Evolutionary conservation across 768 basidiomycete species (phyloP).

Genomic region (Chlorophyllum brunneum): DNA sequence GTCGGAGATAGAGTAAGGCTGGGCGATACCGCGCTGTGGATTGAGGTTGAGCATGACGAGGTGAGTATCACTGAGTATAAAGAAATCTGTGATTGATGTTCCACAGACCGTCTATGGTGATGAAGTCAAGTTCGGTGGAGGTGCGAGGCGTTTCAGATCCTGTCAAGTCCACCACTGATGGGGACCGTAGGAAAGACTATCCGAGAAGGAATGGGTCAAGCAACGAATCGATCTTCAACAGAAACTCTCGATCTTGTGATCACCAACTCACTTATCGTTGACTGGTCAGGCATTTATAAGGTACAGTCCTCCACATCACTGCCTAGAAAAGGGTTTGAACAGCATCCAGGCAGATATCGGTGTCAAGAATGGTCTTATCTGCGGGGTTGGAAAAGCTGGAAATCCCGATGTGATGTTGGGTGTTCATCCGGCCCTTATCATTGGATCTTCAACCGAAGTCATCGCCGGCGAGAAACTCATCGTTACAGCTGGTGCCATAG

Average conservation of each 20-base stretch:
- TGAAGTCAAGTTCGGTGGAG: slow-evolving; percentile 97
- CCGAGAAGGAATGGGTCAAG: slow-evolving; percentile 96
- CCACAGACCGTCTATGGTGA: slow-evolving; percentile 84
- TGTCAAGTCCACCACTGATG: slow-evolving; percentile 6
- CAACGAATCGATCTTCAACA: slow-evolving; percentile 59
- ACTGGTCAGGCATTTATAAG: slow-evolving; percentile 96
- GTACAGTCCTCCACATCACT: slow-evolving; percentile 30
- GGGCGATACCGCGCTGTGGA: slow-evolving; percentile 88
- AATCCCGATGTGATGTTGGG: slow-evolving; percentile 91
- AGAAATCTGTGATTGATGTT: neutral
- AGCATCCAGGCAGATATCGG: slow-evolving; percentile 85
- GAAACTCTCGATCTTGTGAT: slow-evolving; percentile 89
- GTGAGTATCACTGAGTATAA: slow-evolving; percentile 30
- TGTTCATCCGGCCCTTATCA: slow-evolving; percentile 66
- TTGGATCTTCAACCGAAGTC: slow-evolving; percentile 92
- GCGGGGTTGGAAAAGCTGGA: slow-evolving; percentile 93
- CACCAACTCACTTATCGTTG: slow-evolving; percentile 91
- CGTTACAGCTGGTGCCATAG: slow-evolving; percentile 89
- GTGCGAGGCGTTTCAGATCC: slow-evolving; percentile 29
- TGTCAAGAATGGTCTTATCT: slow-evolving; percentile 76
- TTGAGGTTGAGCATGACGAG: slow-evolving; percentile 86
- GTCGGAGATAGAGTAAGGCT: slow-evolving; percentile 84
- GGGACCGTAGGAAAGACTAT: slow-evolving; percentile 73
- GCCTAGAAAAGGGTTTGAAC: neutral
- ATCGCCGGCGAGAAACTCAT: slow-evolving; percentile 96